phyloP scores from a whole-genome alignment of 2,329 filamentous ascomycete genomes.

The Calonectria ilicicola region DNA sequence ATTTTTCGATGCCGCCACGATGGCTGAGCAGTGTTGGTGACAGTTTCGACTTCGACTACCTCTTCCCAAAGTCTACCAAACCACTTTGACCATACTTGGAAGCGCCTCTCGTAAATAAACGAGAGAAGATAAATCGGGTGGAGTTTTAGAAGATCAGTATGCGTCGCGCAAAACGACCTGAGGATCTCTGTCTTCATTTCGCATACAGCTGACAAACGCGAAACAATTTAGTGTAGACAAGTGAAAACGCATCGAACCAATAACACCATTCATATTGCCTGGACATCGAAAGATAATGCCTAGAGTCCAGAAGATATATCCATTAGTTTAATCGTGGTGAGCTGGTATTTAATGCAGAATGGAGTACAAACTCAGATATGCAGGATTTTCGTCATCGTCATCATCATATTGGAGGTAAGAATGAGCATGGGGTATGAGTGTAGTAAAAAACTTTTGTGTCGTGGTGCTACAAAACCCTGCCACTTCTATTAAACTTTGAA shows the following conservation, averaged over 20 bases:
- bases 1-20: slow-evolving; percentile 1
- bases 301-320: not conserved
- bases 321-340: not conserved
- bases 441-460: slow-evolving; percentile 5
- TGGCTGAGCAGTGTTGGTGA: slow-evolving; percentile 13
- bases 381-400: not conserved
- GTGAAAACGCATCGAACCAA: not conserved
- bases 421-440: not conserved
- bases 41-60: slow-evolving; percentile 14
- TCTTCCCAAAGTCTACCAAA: slow-evolving; percentile 8
- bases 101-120: slow-evolving; percentile 13
- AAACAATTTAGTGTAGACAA: not conserved
- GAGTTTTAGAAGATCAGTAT: slow-evolving; percentile 2
- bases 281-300: slow-evolving; percentile 4
- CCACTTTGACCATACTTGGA: slow-evolving; percentile 2
- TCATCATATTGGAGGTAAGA: slow-evolving; percentile 11
- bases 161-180: not conserved
- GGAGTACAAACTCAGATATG: slow-evolving; percentile 12
- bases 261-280: not conserved
- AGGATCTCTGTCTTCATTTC: not conserved
- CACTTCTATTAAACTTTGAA: not conserved
- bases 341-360: not conserved
- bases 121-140: slow-evolving; percentile 24
- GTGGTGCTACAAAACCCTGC: not conserved
- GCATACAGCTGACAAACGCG: not conserved